These are phyloP conservation scores for Pseudocercospora musae DNA, from an alignment of 2,329 filamentous ascomycete genomes.

Conservation along the genomic window DNA sequence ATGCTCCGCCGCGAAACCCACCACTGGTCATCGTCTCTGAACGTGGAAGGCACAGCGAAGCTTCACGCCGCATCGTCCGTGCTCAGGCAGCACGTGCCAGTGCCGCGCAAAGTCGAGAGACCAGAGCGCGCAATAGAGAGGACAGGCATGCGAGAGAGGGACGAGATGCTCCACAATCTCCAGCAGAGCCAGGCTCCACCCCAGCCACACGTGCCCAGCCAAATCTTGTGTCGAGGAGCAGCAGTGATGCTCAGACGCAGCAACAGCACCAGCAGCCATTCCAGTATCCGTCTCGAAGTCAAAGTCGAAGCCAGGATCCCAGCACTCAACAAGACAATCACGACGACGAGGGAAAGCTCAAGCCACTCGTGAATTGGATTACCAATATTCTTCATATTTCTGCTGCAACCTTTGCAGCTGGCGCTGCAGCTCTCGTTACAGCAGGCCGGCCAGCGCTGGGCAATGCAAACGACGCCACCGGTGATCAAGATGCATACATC, in stretches of 20 bases:
- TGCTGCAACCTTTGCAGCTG: constrained; percentile 17
- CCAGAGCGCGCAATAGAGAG: constrained; percentile 33
- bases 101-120: constrained; percentile 34
- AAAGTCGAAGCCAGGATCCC: constrained; percentile 6
- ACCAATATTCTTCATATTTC: constrained; percentile 25
- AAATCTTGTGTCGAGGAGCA: constrained; percentile 2
- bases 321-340: constrained; percentile 1
- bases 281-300: constrained; percentile 2
- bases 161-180: constrained; percentile 4
- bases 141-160: constrained; percentile 27
- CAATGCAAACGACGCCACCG: constrained; percentile 13
- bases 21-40: constrained; percentile 36
- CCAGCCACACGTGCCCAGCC: constrained; percentile 4
- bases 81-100: constrained; percentile 36
- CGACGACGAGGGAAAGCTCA: constrained; percentile 12
- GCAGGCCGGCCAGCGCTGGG: constrained; percentile 13
- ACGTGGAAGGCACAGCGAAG: constrained; percentile 31
- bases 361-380: constrained; percentile 24
- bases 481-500: constrained; percentile 12
- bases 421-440: constrained; percentile 16
- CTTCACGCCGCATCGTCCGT: constrained; percentile 32
- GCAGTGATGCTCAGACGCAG: not conserved
- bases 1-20: constrained; percentile 16
- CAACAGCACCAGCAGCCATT: constrained; percentile 6
- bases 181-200: constrained; percentile 11